Percentiles rank a stretch among this genome's conserved stretches.
phyloP scores from a whole-genome alignment of 352 stramenopile species.

The Phytopythium mirpurense region DNA sequence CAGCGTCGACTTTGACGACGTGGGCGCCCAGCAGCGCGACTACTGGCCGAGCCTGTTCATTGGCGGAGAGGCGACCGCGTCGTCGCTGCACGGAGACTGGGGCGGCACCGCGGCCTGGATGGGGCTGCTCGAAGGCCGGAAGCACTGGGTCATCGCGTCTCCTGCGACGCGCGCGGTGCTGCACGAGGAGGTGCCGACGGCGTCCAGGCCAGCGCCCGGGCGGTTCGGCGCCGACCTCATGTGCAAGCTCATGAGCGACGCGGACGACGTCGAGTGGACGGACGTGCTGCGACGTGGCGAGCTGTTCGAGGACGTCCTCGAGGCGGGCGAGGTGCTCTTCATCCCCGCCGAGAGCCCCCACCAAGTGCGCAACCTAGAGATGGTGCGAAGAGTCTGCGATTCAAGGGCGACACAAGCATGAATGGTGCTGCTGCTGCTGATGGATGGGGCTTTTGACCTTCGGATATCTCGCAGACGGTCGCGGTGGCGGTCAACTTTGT shows the following conservation, averaged over 20 bases:
- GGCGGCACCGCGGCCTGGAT: slow-evolving; percentile 28
- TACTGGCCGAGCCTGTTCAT: slow-evolving; percentile 45
- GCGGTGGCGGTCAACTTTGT: slow-evolving; percentile 25
- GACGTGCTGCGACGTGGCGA: slow-evolving; percentile 14
- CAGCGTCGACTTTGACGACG: slow-evolving; percentile 3
- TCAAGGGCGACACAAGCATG: too few species aligned
- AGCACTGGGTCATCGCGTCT: slow-evolving; percentile 31
- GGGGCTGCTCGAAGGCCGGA: slow-evolving; percentile 23
- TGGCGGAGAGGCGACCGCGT: slow-evolving; percentile 18
- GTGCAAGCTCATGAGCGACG: neutral
- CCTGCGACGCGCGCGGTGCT: slow-evolving; percentile 20
- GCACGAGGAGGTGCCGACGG: slow-evolving; percentile 15
- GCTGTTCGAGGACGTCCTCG: slow-evolving; percentile 26
- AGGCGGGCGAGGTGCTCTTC: slow-evolving; percentile 30
- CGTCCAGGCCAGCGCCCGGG: slow-evolving; percentile 2
- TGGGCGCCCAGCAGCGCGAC: slow-evolving; percentile 12
- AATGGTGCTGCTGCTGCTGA: too few species aligned
- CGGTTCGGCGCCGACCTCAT: slow-evolving; percentile 24
- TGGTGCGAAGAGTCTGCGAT: too few species aligned
- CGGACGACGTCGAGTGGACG: neutral
- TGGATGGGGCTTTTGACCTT: too few species aligned
- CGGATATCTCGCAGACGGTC: slow-evolving; percentile 16
- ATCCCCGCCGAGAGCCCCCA: slow-evolving; percentile 27
- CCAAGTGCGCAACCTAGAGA: slow-evolving; percentile 32
- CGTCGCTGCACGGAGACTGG: slow-evolving; percentile 30